Evolutionary conservation across 805 yeast species (phyloP).

Genomic region (Nakazawaea ishiwadae): DNA sequence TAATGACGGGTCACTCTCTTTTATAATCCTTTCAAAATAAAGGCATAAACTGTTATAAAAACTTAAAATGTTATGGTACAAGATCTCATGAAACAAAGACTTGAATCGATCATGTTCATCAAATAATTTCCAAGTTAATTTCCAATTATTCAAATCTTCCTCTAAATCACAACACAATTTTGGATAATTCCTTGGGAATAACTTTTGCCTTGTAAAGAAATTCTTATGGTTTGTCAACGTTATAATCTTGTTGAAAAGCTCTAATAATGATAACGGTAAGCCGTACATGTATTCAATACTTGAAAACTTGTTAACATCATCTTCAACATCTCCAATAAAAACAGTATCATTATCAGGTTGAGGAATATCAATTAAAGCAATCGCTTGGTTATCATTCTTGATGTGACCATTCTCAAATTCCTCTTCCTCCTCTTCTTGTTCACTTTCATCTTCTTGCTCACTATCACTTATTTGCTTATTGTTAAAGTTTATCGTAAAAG

Average conservation of each 20-base stretch:
- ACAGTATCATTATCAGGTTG: conserved; percentile 16
- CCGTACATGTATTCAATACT: conserved; percentile 40
- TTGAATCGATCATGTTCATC: conserved; percentile 25
- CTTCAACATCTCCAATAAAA: conserved; percentile 10
- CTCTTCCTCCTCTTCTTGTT: conserved; percentile 6
- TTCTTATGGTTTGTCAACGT: conserved; percentile 48
- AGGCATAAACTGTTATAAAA: conserved; percentile 40
- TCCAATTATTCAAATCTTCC: conserved; percentile 45
- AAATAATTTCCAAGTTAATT: conserved; percentile 37
- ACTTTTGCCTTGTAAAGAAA: conserved; percentile 35
- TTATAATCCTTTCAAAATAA: conserved; percentile 42
- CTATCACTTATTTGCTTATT: conserved; percentile 16
- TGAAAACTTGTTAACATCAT: conserved; percentile 14
- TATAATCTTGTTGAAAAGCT: conserved; percentile 40
- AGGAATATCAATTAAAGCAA: conserved; percentile 15
- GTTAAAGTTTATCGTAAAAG: conserved; percentile 14
- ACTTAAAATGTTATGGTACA: conserved; percentile 32
- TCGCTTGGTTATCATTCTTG: neutral
- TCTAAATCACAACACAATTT: conserved; percentile 50
- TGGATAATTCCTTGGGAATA: conserved; percentile 51
- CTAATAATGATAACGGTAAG: conserved; percentile 40
- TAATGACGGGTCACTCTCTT: conserved; percentile 30
- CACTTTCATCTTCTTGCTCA: conserved; percentile 13
- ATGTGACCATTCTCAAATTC: conserved; percentile 10
- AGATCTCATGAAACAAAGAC: conserved; percentile 34